These are phyloP conservation scores for Colletotrichum somersetense DNA, from an alignment of 2,329 filamentous ascomycete species.

Conservation along the genomic window DNA sequence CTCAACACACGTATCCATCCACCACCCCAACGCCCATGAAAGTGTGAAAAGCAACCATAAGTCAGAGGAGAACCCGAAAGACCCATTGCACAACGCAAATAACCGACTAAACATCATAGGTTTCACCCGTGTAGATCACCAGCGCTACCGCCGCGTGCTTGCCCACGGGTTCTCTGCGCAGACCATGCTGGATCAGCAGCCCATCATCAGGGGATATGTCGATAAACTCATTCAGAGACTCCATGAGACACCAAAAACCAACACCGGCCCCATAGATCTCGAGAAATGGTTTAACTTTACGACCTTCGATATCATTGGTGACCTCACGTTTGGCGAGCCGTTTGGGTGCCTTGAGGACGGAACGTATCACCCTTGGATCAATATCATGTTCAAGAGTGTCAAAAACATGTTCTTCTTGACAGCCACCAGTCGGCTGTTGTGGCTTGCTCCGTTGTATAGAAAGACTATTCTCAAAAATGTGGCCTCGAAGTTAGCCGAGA, in stretches of 20 bases:
- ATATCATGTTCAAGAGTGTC: constrained; percentile 8
- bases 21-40: too few species aligned
- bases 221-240: constrained; percentile 54
- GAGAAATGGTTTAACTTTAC: constrained; percentile 46
- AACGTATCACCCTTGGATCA: constrained; percentile 18
- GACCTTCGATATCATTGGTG: constrained; percentile 49
- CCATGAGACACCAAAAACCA: constrained; percentile 45
- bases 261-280: constrained; percentile 41
- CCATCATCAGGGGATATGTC: constrained; percentile 52
- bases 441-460: too few species aligned
- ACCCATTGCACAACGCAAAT: too few species aligned
- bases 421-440: too few species aligned
- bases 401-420: neutral
- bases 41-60: too few species aligned
- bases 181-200: constrained; percentile 44
- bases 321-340: constrained; percentile 47
- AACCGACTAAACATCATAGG: too few species aligned
- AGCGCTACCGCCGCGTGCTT: constrained; percentile 26
- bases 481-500: too few species aligned
- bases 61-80: too few species aligned
- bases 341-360: constrained; percentile 46
- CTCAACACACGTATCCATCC: too few species aligned
- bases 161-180: constrained; percentile 45
- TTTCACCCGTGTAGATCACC: constrained; percentile 12
- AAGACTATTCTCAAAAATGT: too few species aligned